These are phyloP conservation scores for Calonectria pseudoturangicola DNA, from an alignment of 2,329 filamentous ascomycete genomes.

Conservation along the genomic window DNA sequence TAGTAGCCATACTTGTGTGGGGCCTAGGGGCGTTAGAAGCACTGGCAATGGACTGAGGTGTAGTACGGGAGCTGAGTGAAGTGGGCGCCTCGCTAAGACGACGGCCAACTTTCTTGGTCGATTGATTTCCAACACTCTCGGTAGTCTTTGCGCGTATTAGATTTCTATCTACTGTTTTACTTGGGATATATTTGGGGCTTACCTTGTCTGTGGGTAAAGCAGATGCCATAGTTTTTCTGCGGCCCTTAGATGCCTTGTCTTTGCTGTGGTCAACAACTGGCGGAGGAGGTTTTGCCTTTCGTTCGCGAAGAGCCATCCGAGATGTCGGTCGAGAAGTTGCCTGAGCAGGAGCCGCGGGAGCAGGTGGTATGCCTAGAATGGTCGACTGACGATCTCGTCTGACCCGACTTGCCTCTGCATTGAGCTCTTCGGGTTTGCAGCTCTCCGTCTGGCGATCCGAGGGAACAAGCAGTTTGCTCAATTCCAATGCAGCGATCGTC, in stretches of 20 bases:
- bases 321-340: slow-evolving; percentile 67
- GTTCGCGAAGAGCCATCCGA: slow-evolving; percentile 83
- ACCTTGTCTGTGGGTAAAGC: slow-evolving; percentile 56
- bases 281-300: slow-evolving; percentile 76
- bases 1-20: slow-evolving; percentile 58
- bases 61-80: slow-evolving; percentile 51
- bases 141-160: slow-evolving; percentile 55
- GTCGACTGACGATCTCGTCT: slow-evolving; percentile 79
- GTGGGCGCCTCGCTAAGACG: slow-evolving; percentile 71
- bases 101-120: slow-evolving; percentile 62
- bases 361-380: slow-evolving; percentile 57
- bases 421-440: slow-evolving; percentile 86
- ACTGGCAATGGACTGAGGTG: slow-evolving; percentile 31
- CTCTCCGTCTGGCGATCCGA: slow-evolving; percentile 83
- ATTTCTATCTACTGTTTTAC: not conserved
- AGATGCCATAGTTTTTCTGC: slow-evolving; percentile 77
- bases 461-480: slow-evolving; percentile 89
- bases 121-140: slow-evolving; percentile 51
- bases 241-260: slow-evolving; percentile 61
- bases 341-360: slow-evolving; percentile 54
- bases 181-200: slow-evolving; percentile 20
- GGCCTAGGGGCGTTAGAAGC: slow-evolving; percentile 36
- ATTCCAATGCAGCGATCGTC: slow-evolving; percentile 87
- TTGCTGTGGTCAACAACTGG: slow-evolving; percentile 68
- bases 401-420: slow-evolving; percentile 78